These are phyloP conservation scores for Schwanniomyces vanrijiae DNA, from an alignment of 805 yeast species.

Conservation along the genomic window DNA sequence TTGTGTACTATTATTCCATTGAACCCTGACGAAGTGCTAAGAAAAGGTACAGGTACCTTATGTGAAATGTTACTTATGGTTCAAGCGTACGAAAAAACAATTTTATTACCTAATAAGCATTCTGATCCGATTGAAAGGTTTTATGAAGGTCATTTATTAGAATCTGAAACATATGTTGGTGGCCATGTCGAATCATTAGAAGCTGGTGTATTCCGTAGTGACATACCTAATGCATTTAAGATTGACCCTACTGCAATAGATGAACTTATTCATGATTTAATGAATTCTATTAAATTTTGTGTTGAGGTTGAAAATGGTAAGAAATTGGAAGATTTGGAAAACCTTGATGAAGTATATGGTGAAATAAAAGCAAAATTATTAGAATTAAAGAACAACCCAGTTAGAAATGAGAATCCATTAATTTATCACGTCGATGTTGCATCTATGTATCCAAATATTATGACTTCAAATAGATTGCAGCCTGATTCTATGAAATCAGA, in stretches of 20 bases:
- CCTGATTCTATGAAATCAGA: constrained; percentile 97
- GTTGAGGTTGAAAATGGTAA: constrained; percentile 78
- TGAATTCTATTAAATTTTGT: constrained; percentile 75
- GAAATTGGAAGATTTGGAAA: constrained; percentile 72
- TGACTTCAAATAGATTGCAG: constrained; percentile 95
- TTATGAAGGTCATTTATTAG: constrained; percentile 90
- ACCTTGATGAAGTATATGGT: constrained; percentile 72
- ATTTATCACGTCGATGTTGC: constrained; percentile 99
- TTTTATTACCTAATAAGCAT: constrained; percentile 90
- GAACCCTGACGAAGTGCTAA: constrained; percentile 91
- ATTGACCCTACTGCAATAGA: constrained; percentile 83
- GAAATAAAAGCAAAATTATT: constrained; percentile 54
- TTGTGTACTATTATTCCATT: constrained; percentile 93
- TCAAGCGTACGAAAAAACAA: constrained; percentile 79
- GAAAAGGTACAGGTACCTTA: constrained; percentile 98
- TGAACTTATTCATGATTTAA: constrained; percentile 71
- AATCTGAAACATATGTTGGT: constrained; percentile 96
- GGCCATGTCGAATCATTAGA: constrained; percentile 98
- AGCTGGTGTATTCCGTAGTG: constrained; percentile 96
- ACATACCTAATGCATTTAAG: constrained; percentile 69
- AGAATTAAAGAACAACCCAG: constrained; percentile 62
- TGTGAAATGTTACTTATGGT: constrained; percentile 98
- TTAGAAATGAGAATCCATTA: constrained; percentile 73
- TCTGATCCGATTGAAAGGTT: constrained; percentile 92
- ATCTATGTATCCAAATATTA: constrained; percentile 98